phyloP scores from a whole-genome alignment of 208 protist genomes.

The Leishmania lainsoni region DNA sequence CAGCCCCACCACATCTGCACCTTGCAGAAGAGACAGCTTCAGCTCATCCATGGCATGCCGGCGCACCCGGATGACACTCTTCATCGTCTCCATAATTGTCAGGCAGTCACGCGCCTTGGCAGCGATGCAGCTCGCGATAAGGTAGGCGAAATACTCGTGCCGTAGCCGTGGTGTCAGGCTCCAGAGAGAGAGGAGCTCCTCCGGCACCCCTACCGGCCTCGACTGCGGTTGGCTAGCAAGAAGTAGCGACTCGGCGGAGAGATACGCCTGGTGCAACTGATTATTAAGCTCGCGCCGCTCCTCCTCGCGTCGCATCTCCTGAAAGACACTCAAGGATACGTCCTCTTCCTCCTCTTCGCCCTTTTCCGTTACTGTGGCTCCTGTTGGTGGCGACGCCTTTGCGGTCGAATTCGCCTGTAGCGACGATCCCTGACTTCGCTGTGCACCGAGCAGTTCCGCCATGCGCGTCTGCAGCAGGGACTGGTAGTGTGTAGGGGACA shows the following conservation, averaged over 20 bases:
- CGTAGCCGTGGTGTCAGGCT: slow-evolving; percentile 71
- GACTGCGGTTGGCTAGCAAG: slow-evolving; percentile 62
- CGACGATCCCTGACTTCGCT: slow-evolving; percentile 8
- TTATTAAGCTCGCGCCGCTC: slow-evolving; percentile 76
- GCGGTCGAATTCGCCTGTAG: neutral
- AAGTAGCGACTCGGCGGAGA: slow-evolving; percentile 71
- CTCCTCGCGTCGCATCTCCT: slow-evolving; percentile 88
- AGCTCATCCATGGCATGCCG: slow-evolving; percentile 86
- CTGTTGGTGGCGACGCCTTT: neutral
- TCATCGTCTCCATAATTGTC: slow-evolving; percentile 75
- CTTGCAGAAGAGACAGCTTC: slow-evolving; percentile 73
- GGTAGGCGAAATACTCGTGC: slow-evolving; percentile 86
- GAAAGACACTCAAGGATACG: slow-evolving; percentile 82
- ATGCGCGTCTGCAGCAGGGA: slow-evolving; percentile 53
- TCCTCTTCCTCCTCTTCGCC: slow-evolving; percentile 62
- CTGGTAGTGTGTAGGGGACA: slow-evolving; percentile 40
- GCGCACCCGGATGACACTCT: slow-evolving; percentile 69
- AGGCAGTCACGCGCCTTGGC: slow-evolving; percentile 76
- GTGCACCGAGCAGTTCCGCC: slow-evolving; percentile 24
- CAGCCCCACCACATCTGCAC: slow-evolving; percentile 91
- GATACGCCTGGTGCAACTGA: slow-evolving; percentile 65
- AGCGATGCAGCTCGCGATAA: slow-evolving; percentile 77
- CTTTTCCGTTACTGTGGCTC: neutral
- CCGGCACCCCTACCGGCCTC: slow-evolving; percentile 58
- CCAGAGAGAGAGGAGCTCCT: slow-evolving; percentile 83